A percentile compares a stretch with the other conserved stretches of the same genome.
These are phyloP conservation scores for Xerocomus spinulosus DNA, from an alignment of 768 basidiomycete species.

Conservation along the genomic window DNA sequence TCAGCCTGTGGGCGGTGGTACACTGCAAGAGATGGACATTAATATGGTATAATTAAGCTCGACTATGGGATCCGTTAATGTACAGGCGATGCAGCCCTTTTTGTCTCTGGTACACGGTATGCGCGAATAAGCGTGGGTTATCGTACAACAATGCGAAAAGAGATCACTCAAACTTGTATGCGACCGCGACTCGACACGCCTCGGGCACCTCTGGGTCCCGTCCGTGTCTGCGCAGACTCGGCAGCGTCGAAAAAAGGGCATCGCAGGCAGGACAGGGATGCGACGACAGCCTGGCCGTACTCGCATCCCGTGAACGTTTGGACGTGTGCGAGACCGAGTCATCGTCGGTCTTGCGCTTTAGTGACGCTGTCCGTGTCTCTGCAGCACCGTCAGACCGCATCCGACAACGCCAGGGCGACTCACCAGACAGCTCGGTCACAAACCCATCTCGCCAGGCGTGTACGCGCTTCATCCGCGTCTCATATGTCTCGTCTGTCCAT, in stretches of 20 bases:
- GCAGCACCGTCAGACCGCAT: constrained; percentile 1
- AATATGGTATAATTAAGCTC: constrained; percentile 35
- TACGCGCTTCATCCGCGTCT: constrained; percentile 59
- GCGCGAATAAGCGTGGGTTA: constrained; percentile 26
- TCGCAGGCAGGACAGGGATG: constrained; percentile 77
- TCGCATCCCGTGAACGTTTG: constrained; percentile 59
- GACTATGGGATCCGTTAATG: constrained; percentile 26
- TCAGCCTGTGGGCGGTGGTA: background rate
- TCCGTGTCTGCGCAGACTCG: constrained; percentile 60
- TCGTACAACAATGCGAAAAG: constrained; percentile 25
- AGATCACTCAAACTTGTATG: constrained; percentile 62
- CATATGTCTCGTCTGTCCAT: constrained; percentile 47
- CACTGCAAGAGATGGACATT: constrained; percentile 8
- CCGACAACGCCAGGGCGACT: constrained; percentile 18
- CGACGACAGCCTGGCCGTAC: constrained; percentile 39
- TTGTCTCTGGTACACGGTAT: background rate
- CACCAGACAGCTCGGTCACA: constrained; percentile 44
- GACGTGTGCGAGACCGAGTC: constrained; percentile 50
- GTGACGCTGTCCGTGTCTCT: constrained; percentile 31
- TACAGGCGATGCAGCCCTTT: constrained; percentile 17
- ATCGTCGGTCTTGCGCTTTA: too few relatives aligned
- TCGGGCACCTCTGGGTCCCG: constrained; percentile 49
- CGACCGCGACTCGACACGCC: constrained; percentile 69
- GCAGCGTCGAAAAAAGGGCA: constrained; percentile 54
- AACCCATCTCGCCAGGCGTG: constrained; percentile 66